These are phyloP conservation scores for Candida loeiensis DNA, from an alignment of 805 yeast genomes.

Conservation along the genomic window DNA sequence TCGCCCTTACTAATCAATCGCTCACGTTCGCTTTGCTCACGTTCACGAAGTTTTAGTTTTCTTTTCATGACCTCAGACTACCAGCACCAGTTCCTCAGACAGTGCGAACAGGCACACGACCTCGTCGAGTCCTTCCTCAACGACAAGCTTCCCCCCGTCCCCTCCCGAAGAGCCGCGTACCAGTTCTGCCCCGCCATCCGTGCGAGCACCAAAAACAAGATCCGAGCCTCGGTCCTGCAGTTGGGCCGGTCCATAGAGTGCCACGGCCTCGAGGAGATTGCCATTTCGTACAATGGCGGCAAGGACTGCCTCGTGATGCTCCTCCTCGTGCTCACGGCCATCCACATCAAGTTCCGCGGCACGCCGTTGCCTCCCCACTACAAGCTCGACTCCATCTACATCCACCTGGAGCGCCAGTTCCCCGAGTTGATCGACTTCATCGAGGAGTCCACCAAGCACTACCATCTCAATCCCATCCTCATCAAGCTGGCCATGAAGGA, in stretches of 20 bases:
- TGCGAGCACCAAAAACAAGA: constrained; percentile 25
- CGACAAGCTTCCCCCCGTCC: constrained; percentile 27
- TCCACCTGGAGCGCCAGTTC: constrained; percentile 73
- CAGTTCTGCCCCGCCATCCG: constrained; percentile 20
- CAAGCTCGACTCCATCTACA: constrained; percentile 62
- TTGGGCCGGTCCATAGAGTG: constrained; percentile 26
- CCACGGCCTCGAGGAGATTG: constrained; percentile 47
- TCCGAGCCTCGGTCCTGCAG: constrained; percentile 25
- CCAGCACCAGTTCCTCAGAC: constrained; percentile 11
- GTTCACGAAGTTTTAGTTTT: neutral
- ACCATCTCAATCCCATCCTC: constrained; percentile 48
- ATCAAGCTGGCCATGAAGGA: constrained; percentile 52
- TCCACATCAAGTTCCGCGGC: constrained; percentile 25
- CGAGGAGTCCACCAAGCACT: constrained; percentile 46
- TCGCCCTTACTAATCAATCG: neutral
- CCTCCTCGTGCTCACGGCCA: constrained; percentile 61
- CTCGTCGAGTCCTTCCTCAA: constrained; percentile 29
- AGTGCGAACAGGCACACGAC: constrained; percentile 31
- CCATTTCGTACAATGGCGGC: constrained; percentile 93
- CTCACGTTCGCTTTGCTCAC: neutral
- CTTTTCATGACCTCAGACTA: constrained; percentile 2
- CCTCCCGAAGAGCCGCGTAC: constrained; percentile 17
- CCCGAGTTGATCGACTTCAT: constrained; percentile 68
- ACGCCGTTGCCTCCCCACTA: constrained; percentile 22
- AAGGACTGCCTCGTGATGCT: constrained; percentile 93